Evolutionary conservation across 1,284 basidiomycete species (phyloP).

Genomic region (Pseudomicrostroma phylloplanum): DNA sequence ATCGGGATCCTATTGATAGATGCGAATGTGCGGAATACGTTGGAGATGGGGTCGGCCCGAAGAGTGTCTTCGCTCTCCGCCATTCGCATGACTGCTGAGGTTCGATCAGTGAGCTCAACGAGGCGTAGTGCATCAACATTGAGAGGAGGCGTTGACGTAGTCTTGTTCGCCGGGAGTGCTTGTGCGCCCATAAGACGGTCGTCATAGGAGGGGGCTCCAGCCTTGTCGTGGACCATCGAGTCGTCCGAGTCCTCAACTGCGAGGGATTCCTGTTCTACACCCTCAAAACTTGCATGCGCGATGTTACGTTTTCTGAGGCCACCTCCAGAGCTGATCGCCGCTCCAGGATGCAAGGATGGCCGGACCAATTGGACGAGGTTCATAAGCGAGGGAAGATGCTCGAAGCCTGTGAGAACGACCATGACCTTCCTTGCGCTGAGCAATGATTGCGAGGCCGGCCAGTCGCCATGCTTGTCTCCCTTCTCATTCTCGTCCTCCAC

Average conservation of each 20-base stretch:
- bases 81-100: conserved; percentile 75
- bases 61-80: conserved; percentile 64
- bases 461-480: conserved; percentile 20
- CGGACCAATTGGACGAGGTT: conserved; percentile 56
- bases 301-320: conserved; percentile 1
- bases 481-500: conserved; percentile 7
- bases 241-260: conserved; percentile 17
- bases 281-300: conserved; percentile 11
- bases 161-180: not conserved
- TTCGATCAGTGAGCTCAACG: conserved; percentile 72
- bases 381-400: conserved; percentile 65
- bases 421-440: conserved; percentile 58
- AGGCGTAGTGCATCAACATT: conserved; percentile 37
- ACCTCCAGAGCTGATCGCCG: conserved; percentile 15
- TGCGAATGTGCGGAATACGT: conserved; percentile 75
- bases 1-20: conserved; percentile 66
- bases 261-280: not conserved
- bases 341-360: conserved; percentile 27
- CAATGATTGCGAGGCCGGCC: conserved; percentile 15
- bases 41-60: conserved; percentile 69
- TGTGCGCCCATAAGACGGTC: not conserved
- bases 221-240: conserved; percentile 10
- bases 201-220: not conserved
- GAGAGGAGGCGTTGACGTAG: conserved; percentile 13
- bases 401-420: conserved; percentile 82